Evolutionary conservation across 1,284 basidiomycete species (phyloP).

Genomic region (Ceratobasidium papillatum): DNA sequence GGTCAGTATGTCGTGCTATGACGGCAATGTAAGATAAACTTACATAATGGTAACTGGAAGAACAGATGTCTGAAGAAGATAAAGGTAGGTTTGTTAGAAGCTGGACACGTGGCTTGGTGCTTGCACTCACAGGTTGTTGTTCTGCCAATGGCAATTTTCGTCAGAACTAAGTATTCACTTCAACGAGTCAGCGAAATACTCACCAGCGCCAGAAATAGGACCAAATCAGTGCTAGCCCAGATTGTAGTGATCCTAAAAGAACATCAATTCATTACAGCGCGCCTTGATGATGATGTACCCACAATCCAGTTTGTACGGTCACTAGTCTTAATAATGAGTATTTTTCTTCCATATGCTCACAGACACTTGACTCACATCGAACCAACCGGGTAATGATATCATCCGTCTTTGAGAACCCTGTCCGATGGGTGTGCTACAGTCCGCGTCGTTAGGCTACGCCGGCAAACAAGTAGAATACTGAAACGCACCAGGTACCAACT

Average conservation of each 20-base stretch:
- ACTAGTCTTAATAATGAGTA: conserved; percentile 47
- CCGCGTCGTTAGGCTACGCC: neutral
- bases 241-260: conserved; percentile 52
- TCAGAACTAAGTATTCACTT: neutral
- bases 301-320: conserved; percentile 56
- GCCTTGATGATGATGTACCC: too few species aligned
- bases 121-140: conserved; percentile 29
- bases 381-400: conserved; percentile 57
- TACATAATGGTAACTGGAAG: conserved; percentile 35
- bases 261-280: too few species aligned
- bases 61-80: conserved; percentile 11
- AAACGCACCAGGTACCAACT: conserved; percentile 53
- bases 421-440: conserved; percentile 55
- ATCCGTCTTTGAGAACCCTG: conserved; percentile 53
- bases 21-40: neutral
- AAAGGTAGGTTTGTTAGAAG: neutral
- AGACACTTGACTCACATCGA: conserved; percentile 51
- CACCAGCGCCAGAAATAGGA: conserved; percentile 53
- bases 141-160: neutral
- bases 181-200: conserved; percentile 38
- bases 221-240: conserved; percentile 52
- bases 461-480: too few species aligned
- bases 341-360: neutral
- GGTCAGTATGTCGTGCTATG: neutral
- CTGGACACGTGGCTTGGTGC: too few species aligned